Evolutionary conservation across 2,329 filamentous ascomycete species (phyloP).

Genomic region (Monilinia laxa): DNA sequence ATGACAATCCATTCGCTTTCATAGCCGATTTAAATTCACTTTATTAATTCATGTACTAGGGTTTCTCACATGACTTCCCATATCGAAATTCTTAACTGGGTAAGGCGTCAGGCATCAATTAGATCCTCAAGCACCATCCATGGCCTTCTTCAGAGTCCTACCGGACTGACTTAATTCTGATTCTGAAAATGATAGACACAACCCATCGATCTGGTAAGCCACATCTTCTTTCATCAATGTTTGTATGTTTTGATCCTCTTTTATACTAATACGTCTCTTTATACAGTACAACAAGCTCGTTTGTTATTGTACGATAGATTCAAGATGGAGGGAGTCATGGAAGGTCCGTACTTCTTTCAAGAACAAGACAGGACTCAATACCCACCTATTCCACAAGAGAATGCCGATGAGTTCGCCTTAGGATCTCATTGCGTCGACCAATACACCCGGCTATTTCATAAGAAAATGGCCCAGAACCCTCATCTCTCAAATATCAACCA

Average conservation of each 20-base stretch:
- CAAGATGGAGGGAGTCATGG: background rate
- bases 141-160: background rate
- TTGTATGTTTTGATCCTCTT: background rate
- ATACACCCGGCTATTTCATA: no score
- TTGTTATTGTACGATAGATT: background rate
- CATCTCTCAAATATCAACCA: no score
- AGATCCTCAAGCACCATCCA: background rate
- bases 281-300: background rate
- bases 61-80: background rate
- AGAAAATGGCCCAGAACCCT: no score
- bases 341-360: no score
- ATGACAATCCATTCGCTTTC: background rate
- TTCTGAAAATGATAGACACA: background rate
- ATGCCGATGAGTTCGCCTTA: no score
- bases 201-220: background rate
- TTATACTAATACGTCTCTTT: background rate
- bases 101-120: background rate
- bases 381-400: no score
- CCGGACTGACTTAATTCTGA: background rate
- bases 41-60: background rate
- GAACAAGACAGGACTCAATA: background rate
- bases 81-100: background rate
- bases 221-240: background rate
- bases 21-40: background rate
- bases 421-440: no score